Conservation (phyloP, 1,284 basidiomycete genomes). For the Ceratobasidium sp. region DNA sequence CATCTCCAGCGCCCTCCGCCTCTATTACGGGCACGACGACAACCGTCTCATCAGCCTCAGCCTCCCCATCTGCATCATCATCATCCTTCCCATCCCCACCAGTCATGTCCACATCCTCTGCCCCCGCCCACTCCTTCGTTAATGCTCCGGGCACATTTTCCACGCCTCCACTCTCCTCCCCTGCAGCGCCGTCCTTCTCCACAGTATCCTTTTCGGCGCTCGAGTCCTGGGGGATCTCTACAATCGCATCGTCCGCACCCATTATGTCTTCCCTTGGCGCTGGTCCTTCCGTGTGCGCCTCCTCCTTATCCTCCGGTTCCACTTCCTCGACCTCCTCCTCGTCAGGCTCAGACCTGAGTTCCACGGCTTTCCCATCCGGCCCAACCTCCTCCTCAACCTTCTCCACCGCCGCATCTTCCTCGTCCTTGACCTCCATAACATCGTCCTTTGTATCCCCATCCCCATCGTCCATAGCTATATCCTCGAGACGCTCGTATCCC, state of each 20-base stretch:
- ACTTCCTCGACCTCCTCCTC: slow-evolving; percentile 51
- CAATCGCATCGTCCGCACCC: slow-evolving; percentile 57
- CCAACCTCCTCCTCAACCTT: slow-evolving; percentile 41
- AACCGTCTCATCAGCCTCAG: slow-evolving; percentile 45
- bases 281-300: slow-evolving; percentile 14
- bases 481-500: slow-evolving; percentile 49
- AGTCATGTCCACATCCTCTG: slow-evolving; percentile 56
- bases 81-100: slow-evolving; percentile 50
- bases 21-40: slow-evolving; percentile 29
- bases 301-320: slow-evolving; percentile 64
- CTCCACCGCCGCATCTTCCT: slow-evolving; percentile 1
- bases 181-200: slow-evolving; percentile 65
- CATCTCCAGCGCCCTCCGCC: slow-evolving; percentile 50
- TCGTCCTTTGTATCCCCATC: slow-evolving; percentile 49
- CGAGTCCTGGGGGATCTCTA: slow-evolving; percentile 64
- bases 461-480: slow-evolving; percentile 11
- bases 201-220: slow-evolving; percentile 65
- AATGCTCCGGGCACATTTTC: slow-evolving; percentile 52
- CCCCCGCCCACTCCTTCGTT: slow-evolving; percentile 55
- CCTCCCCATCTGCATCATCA: slow-evolving; percentile 56
- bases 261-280: slow-evolving; percentile 58
- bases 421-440: slow-evolving; percentile 47
- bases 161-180: slow-evolving; percentile 60
- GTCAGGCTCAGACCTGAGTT: slow-evolving; percentile 47
- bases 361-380: slow-evolving; percentile 51